phyloP scores from a whole-genome alignment of 495 filamentous ascomycete species.

The Hypoxylon intermedium region DNA sequence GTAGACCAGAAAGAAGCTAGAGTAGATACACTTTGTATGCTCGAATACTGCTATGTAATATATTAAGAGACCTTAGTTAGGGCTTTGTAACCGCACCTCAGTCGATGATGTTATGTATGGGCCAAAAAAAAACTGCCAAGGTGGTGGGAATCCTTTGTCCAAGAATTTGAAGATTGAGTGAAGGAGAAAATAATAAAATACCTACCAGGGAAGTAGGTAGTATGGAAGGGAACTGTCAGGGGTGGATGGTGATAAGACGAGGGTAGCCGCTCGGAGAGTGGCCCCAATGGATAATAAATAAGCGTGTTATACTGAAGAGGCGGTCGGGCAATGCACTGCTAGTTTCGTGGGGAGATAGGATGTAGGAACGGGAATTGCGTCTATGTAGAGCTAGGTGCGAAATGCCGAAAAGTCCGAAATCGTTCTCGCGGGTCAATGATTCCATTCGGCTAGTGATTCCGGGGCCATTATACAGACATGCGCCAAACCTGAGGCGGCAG shows the following conservation, averaged over 20 bases:
- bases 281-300: background rate
- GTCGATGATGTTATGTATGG: background rate
- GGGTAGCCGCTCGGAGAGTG: background rate
- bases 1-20: background rate
- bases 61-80: background rate
- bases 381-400: background rate
- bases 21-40: background rate
- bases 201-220: slow-evolving; percentile 8
- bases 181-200: background rate
- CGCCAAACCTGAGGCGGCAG: slow-evolving; percentile 22
- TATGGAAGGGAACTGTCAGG: background rate
- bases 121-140: slow-evolving; percentile 13
- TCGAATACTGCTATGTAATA: background rate
- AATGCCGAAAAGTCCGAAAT: slow-evolving; percentile 33
- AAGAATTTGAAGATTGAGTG: background rate
- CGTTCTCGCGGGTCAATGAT: slow-evolving; percentile 21
- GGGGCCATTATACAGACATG: too few species aligned
- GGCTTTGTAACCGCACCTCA: background rate
- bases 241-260: background rate
- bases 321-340: slow-evolving; percentile 9
- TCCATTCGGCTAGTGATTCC: slow-evolving; percentile 26
- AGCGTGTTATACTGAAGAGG: slow-evolving; percentile 1
- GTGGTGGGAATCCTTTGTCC: slow-evolving; percentile 1
- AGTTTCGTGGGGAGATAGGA: slow-evolving; percentile 17
- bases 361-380: slow-evolving; percentile 13